Conservation (phyloP, 306 rosid genomes). For the Lathyrus sativus region DNA sequence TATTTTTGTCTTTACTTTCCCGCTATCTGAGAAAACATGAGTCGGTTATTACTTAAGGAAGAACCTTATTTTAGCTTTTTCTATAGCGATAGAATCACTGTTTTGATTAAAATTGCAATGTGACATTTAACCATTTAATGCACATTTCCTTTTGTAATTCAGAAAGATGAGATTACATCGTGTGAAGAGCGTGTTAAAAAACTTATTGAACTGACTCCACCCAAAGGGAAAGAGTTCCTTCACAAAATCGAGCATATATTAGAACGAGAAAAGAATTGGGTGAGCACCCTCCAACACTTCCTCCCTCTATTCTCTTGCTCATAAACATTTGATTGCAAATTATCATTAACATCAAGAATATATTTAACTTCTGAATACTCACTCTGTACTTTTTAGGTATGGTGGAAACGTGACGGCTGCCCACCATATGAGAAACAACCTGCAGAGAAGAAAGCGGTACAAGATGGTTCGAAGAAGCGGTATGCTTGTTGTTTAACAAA, state of each 20-base stretch:
- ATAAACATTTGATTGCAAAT: constrained; percentile 1
- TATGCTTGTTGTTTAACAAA: constrained; percentile 42
- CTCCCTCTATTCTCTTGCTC: constrained; percentile 3
- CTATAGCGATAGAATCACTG: constrained; percentile 17
- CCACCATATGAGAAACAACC: constrained; percentile 89
- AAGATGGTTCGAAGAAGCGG: constrained; percentile 86
- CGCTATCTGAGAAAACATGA: constrained; percentile 5
- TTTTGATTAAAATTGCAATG: constrained; percentile 28
- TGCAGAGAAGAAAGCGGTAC: constrained; percentile 62
- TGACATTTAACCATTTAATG: constrained; percentile 5
- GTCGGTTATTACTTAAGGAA: constrained; percentile 16
- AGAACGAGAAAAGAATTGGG: constrained; percentile 98
- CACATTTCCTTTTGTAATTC: constrained; percentile 38
- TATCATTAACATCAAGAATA: constrained; percentile 6
- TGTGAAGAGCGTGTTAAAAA: constrained; percentile 85
- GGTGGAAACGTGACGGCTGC: constrained; percentile 99
- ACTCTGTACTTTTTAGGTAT: constrained; percentile 57
- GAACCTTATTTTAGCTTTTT: constrained; percentile 15
- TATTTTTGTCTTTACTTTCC: constrained; percentile 19
- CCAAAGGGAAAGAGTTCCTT: constrained; percentile 80
- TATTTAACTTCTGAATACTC: constrained; percentile 10
- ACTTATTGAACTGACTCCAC: constrained; percentile 87
- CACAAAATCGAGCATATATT: constrained; percentile 82
- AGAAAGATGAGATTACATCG: constrained; percentile 90
- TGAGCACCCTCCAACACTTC: constrained; percentile 45